These are phyloP conservation scores for Pharnaceum exiguum DNA, from an alignment of 148 eudicot species.

Conservation along the genomic window DNA sequence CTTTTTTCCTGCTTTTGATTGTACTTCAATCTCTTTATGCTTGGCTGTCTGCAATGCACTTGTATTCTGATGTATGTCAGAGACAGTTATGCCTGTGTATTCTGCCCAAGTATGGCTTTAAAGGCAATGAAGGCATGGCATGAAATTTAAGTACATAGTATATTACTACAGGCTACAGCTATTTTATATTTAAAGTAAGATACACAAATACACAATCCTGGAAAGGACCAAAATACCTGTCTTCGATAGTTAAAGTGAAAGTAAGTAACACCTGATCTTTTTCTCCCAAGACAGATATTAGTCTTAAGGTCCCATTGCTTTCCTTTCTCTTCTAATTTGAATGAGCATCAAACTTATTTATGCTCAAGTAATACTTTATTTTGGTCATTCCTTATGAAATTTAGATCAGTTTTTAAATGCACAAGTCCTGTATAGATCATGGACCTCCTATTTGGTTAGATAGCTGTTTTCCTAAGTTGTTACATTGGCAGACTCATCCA, in stretches of 20 bases:
- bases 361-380: not conserved
- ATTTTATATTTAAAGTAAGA: not conserved
- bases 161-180: not conserved
- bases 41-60: not conserved
- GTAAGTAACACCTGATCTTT: constrained; percentile 13
- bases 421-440: not conserved
- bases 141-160: constrained; percentile 1
- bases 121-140: constrained; percentile 29
- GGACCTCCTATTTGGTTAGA: constrained; percentile 27
- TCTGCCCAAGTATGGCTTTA: constrained; percentile 38
- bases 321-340: not conserved
- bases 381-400: not conserved
- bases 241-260: constrained; percentile 17
- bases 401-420: too few species aligned
- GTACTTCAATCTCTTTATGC: not conserved
- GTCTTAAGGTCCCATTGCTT: constrained; percentile 15
- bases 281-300: constrained; percentile 18
- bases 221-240: constrained; percentile 26
- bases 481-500: constrained; percentile 39
- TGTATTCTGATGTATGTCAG: not conserved
- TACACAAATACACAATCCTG: constrained; percentile 1
- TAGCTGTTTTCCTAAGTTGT: constrained; percentile 45
- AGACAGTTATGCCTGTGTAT: constrained; percentile 27
- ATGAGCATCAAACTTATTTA: not conserved
- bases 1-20: not conserved